Conservation (phyloP, 192 early-diverging fungal genomes). For the Thamnidium elegans region DNA sequence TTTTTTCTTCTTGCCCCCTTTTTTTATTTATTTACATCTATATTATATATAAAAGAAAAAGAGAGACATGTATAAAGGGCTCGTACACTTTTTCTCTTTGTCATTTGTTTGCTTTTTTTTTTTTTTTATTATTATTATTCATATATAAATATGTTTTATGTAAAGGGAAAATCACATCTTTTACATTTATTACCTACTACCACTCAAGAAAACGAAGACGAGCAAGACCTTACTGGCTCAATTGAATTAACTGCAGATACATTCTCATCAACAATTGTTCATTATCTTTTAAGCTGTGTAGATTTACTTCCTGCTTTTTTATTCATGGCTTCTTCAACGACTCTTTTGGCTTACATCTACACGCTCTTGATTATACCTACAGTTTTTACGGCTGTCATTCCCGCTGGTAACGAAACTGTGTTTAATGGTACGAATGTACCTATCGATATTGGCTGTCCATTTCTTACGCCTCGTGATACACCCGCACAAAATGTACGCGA, state of each 20-base stretch:
- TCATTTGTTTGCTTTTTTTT: neutral
- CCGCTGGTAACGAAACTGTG: neutral
- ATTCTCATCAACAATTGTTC: neutral
- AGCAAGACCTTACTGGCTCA: too few relatives aligned
- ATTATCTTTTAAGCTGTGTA: neutral
- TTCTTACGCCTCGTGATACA: slow-evolving; percentile 32
- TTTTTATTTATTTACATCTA: neutral
- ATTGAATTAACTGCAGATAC: neutral
- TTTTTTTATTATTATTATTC: too few relatives aligned
- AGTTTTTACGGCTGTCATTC: neutral
- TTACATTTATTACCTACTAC: neutral
- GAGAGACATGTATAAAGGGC: too few relatives aligned
- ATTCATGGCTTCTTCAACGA: neutral
- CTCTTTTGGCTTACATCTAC: slow-evolving; percentile 6
- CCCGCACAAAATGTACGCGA: slow-evolving; percentile 40
- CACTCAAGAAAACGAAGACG: neutral
- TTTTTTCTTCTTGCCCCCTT: neutral
- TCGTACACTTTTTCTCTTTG: neutral
- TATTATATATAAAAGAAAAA: neutral
- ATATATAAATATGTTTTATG: slow-evolving; percentile 11
- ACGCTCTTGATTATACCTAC: slow-evolving; percentile 9
- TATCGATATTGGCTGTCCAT: slow-evolving; percentile 37
- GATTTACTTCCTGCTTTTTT: neutral
- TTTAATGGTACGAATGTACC: neutral
- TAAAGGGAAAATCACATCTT: slow-evolving; percentile 12